A percentile compares a stretch with the other conserved stretches of the same genome.
phyloP scores from a whole-genome alignment of 495 filamentous ascomycete genomes.

The Platismatia glauca region DNA sequence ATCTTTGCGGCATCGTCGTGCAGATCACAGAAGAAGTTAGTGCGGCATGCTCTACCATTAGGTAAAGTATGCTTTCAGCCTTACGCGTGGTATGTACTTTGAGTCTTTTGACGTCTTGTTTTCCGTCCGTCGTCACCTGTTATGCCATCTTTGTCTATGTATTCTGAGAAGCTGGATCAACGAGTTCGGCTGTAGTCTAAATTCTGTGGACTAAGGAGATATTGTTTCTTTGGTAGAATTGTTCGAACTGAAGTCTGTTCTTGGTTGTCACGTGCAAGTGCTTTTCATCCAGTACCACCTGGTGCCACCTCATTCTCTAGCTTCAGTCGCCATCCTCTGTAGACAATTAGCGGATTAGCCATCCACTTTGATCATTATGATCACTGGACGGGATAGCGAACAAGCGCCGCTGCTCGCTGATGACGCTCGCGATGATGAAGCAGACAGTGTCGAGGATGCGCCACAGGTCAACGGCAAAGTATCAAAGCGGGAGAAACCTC shows the following conservation, averaged over 20 bases:
- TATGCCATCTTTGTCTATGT: neutral
- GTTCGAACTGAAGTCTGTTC: neutral
- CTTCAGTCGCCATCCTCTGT: neutral
- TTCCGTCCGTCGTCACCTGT: neutral
- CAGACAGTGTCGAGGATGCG: slow-evolving; percentile 11
- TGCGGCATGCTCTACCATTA: no score
- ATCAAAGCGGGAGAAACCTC: slow-evolving; percentile 5
- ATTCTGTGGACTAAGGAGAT: neutral
- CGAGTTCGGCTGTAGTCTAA: neutral
- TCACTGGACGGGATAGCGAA: slow-evolving; percentile 9
- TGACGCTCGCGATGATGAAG: slow-evolving; percentile 12
- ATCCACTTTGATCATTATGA: neutral
- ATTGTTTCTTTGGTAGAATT: neutral
- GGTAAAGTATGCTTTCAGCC: neutral
- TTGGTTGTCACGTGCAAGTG: neutral
- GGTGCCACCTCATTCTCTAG: neutral
- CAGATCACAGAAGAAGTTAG: neutral
- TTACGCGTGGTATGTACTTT: neutral
- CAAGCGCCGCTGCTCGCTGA: slow-evolving; percentile 22
- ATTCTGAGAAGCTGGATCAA: neutral
- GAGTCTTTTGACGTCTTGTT: neutral
- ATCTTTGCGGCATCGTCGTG: neutral
- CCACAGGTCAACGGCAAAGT: slow-evolving; percentile 3
- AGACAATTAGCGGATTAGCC: neutral
- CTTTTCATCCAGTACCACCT: neutral